Base-by-base conservation (phyloP, 2,329 filamentous ascomycete genomes). In the Triangularia verruculosa region DNA sequence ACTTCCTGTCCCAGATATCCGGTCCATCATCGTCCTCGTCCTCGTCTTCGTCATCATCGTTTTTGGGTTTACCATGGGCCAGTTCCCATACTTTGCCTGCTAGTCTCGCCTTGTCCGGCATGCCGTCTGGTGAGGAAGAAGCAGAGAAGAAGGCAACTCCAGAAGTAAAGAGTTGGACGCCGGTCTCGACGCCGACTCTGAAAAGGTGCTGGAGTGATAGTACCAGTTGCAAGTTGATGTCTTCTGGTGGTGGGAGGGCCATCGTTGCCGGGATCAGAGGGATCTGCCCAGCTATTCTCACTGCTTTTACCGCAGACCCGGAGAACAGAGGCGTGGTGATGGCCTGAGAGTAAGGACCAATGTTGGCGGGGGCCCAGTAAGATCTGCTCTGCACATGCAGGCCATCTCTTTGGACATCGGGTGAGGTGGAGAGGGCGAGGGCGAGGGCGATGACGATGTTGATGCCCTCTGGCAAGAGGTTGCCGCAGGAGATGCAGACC, bases 351-450 rank as follows among this genome's bases (percentile, higher is more conserved):
- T 98, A 98, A 0, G 95, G 95, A 0, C 95, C 95, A 61, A 99
- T 98, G 72, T 98, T 98, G 20, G 95, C 94, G 0, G 95, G 95
- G 0, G 95, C 95, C 95, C 95, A 99, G 80, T 98, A 98, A 11
- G 92, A 96, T 43, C 91, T 83, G 3, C 91, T 93, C 77, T 98
- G 95, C 5, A 99, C 93, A 74, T 99, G 95, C 1, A 98, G 83
- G 0, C 86, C 86, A 59, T 82, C 80, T 77, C 90, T 76, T 30
- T 73, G 70, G n/a, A 61, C 60, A 4, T 59, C 65, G 8, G 66
- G 63, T 22, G 75, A 65, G 1, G 65, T 65, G 1, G 72, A 78
- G 3, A 79, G 73, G 1, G 78, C 78, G 43, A 79, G 73, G 1
- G 78, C 78, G 43, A 86, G 73, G 68, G 82, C 80, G 66, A 94